Conservation (phyloP, 202 grass and related monocot genomes). For the Panicum virgatum region DNA sequence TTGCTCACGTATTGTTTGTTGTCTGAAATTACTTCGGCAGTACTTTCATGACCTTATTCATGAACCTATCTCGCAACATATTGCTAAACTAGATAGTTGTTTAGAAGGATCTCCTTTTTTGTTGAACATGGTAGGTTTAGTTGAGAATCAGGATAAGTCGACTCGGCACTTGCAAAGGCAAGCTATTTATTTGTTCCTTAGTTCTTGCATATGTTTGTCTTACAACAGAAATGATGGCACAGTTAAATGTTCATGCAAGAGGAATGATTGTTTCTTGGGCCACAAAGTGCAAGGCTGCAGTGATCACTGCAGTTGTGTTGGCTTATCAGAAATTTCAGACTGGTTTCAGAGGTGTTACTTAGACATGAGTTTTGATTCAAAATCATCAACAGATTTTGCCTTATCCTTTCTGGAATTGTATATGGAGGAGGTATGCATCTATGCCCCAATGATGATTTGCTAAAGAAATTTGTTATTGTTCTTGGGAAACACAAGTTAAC, state of each 20-base stretch:
- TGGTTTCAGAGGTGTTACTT: conserved; percentile 72
- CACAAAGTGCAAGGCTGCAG: conserved; percentile 43
- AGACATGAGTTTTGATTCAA: conserved; percentile 41
- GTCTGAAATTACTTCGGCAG: conserved; percentile 60
- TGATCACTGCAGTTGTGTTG: conserved; percentile 53
- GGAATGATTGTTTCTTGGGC: conserved; percentile 32
- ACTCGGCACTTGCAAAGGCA: conserved; percentile 74
- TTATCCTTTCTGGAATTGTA: conserved; percentile 81
- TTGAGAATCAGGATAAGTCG: conserved; percentile 41
- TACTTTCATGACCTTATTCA: conserved; percentile 77
- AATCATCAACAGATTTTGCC: conserved; percentile 58
- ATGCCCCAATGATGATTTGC: conserved; percentile 3
- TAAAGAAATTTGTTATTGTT: conserved; percentile 1
- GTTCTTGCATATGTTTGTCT: conserved; percentile 64
- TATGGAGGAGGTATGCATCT: conserved; percentile 79
- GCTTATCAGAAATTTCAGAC: conserved; percentile 67
- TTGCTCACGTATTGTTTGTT: conserved; percentile 56
- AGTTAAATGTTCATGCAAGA: conserved; percentile 57
- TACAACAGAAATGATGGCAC: conserved; percentile 43
- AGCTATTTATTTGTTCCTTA: conserved; percentile 68
- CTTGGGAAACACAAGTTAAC: neutral
- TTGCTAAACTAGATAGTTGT: conserved; percentile 49
- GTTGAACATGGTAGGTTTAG: conserved; percentile 33
- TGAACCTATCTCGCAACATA: conserved; percentile 43
- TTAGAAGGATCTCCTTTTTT: conserved; percentile 83